Base-by-base conservation (phyloP, 768 basidiomycete genomes). In the Boletus tomentosulus region DNA sequence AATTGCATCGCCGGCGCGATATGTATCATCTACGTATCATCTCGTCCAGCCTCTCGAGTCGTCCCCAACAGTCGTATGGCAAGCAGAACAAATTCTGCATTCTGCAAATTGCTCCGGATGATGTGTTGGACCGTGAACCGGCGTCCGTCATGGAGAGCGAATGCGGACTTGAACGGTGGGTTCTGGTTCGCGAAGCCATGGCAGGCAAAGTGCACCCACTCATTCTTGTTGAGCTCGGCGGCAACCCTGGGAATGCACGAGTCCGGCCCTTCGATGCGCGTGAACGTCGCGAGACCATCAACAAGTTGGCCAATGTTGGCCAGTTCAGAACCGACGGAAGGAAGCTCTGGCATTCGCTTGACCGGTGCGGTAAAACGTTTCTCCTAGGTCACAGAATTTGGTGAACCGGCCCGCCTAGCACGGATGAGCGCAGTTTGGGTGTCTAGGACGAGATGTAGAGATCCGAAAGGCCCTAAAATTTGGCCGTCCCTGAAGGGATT, bases 11-110 rank as follows among this genome's bases (percentile, higher is more conserved):
- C 35, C 6, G 35, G 15, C 4, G 16, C 15, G 35, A 37, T 15
- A 16, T 6, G 35, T 37, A 16, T 37, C 35, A 37, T 7, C 35
- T 15, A 16, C 1, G 35, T 37, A 37, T 37, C 35, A 37, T 7
- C 35, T 37, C 35, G 15, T 37, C 15, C 5, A 13, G 16, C 2
- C 16, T 15, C 35, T 16, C 16, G 19, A 19, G 54, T 53, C 43
- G n/a, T 66, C 56, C 13, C 63, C 61, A 12, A 50, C 51, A 8
- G 66, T 56, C 9, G 66, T 61, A 35, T 67, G 60, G 43, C 66
- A 68, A 7, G 66, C 59, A 12, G 62, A 66, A 49, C 56, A 22
- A 60, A 58, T 33, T 51, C 46, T 3, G 34, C 12, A 2, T 54
- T 37, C 2, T 44, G 25, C n/a, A 62, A 44, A 6, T 51, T 28